Conservation (phyloP, 2,329 filamentous ascomycete genomes). For the Fusarium incarnatum region DNA sequence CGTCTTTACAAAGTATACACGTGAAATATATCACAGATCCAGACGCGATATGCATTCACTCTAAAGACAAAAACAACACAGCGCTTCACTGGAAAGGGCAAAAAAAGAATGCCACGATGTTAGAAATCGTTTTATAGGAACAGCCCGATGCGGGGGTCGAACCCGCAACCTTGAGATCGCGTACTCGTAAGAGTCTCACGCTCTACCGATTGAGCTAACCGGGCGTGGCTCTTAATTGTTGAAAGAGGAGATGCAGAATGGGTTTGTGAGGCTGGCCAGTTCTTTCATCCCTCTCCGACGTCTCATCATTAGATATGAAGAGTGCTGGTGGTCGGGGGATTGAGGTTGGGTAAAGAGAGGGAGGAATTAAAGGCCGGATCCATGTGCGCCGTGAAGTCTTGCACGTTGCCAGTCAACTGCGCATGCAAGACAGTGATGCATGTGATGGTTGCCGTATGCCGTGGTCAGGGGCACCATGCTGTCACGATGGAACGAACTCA, state of each 20-base stretch:
- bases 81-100: neutral
- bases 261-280: neutral
- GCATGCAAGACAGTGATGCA: neutral
- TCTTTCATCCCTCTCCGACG: too few relatives aligned
- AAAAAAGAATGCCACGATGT: slow-evolving; percentile 29
- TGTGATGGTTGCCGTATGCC: neutral
- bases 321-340: too few relatives aligned
- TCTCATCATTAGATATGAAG: too few relatives aligned
- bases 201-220: slow-evolving; percentile 61
- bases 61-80: neutral
- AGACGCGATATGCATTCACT: neutral
- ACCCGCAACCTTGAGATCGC: slow-evolving; percentile 65
- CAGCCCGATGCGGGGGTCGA: slow-evolving; percentile 60
- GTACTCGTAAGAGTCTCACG: slow-evolving; percentile 70
- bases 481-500: neutral
- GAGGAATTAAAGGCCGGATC: neutral
- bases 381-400: neutral
- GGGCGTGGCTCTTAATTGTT: slow-evolving; percentile 19
- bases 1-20: neutral
- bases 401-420: neutral
- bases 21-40: too few relatives aligned
- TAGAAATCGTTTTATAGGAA: slow-evolving; percentile 47
- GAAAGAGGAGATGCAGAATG: neutral
- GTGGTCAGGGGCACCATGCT: neutral
- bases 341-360: too few relatives aligned